These are phyloP conservation scores for Cladosporium sp. DNA, from an alignment of 2,329 filamentous ascomycete genomes.

Conservation along the genomic window DNA sequence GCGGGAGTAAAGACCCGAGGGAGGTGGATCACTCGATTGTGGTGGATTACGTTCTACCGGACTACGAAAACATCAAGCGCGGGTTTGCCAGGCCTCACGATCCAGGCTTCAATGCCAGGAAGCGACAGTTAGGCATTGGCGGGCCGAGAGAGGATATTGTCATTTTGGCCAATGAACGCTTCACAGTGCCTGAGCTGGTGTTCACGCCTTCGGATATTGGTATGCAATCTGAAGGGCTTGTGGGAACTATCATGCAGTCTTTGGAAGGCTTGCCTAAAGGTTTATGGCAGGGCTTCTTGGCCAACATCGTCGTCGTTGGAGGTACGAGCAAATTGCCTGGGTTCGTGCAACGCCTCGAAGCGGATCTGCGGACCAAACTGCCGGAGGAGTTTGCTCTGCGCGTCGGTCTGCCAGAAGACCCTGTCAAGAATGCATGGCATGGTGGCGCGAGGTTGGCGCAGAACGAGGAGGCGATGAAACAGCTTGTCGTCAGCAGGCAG, in stretches of 20 bases:
- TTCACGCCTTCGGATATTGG: conserved; percentile 86
- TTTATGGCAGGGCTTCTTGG: conserved; percentile 75
- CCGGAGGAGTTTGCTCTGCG: conserved; percentile 71
- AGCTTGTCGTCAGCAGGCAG: conserved; percentile 72
- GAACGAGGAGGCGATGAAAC: conserved; percentile 60
- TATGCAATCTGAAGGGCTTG: conserved; percentile 75
- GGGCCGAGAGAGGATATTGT: conserved; percentile 68
- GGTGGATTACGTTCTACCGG: conserved; percentile 88
- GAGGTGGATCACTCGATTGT: conserved; percentile 54
- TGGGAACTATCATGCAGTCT: conserved; percentile 77
- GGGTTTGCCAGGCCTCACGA: conserved; percentile 78
- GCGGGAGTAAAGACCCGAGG: conserved; percentile 58
- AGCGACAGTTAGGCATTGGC: conserved; percentile 46
- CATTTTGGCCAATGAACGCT: conserved; percentile 87
- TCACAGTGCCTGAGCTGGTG: conserved; percentile 81
- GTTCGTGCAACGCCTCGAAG: conserved; percentile 68
- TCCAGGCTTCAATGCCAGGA: conserved; percentile 54
- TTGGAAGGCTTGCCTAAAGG: conserved; percentile 72
- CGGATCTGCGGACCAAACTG: conserved; percentile 29
- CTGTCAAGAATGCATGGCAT: conserved; percentile 77
- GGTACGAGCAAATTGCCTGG: conserved; percentile 78
- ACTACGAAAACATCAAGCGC: conserved; percentile 60
- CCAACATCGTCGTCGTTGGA: conserved; percentile 85
- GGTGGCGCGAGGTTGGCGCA: conserved; percentile 76
- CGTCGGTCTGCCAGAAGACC: conserved; percentile 65